Evolutionary conservation across 352 stramenopile species (phyloP).

Genomic region (Globisporangium uncinulatum): DNA sequence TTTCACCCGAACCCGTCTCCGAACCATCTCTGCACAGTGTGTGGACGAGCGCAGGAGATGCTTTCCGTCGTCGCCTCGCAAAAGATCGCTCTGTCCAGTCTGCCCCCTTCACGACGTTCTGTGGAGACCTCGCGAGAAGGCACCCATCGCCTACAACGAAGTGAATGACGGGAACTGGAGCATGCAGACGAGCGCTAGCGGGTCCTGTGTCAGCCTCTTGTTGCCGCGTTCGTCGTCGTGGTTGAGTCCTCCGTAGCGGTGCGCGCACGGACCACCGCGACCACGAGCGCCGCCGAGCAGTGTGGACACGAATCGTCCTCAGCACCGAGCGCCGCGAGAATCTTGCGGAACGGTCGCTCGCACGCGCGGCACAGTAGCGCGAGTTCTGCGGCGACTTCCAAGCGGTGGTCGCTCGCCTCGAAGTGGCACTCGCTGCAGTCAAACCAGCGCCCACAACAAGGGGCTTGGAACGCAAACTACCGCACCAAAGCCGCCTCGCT

Average conservation of each 20-base stretch:
- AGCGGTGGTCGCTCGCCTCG: constrained; percentile 50
- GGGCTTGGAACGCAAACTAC: constrained; percentile 57
- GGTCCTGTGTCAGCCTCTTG: no score
- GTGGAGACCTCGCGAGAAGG: no score
- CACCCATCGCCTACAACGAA: no score
- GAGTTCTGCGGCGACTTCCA: constrained; percentile 37
- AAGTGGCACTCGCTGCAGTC: constrained; percentile 76
- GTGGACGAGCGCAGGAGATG: no score
- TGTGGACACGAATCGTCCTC: constrained; percentile 64
- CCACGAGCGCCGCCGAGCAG: constrained; percentile 41
- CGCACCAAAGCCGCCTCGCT: background rate
- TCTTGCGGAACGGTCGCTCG: constrained; percentile 57
- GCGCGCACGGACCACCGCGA: constrained; percentile 12
- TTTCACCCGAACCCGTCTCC: no score
- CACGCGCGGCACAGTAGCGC: constrained; percentile 68
- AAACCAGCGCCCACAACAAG: constrained; percentile 74
- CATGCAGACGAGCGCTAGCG: no score
- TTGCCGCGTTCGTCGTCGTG: no score
- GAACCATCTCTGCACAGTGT: no score
- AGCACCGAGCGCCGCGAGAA: constrained; percentile 37
- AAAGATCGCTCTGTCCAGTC: no score
- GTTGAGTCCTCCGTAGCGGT: background rate
- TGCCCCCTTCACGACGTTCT: constrained; percentile 1
- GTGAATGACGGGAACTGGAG: no score
- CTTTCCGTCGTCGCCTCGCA: no score